A percentile compares a stretch with the other conserved stretches of the same genome.
Conservation (phyloP, 2,329 filamentous ascomycete species). For the Tolypocladium endophyticum region DNA sequence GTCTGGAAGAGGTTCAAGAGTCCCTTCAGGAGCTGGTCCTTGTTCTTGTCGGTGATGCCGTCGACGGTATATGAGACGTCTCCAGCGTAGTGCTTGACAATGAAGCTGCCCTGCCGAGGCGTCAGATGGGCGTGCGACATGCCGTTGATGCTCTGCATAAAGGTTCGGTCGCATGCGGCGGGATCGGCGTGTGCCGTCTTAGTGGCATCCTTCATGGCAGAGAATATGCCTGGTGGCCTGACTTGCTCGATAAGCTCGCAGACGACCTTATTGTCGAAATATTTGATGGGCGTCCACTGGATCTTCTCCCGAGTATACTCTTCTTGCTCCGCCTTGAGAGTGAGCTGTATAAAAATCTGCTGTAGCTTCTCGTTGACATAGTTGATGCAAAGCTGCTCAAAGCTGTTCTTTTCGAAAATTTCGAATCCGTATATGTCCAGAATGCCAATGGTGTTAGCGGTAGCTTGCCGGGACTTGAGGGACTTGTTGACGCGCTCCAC, state of each 20-base stretch:
- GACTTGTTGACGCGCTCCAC: conserved; percentile 86
- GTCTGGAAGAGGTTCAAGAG: conserved; percentile 76
- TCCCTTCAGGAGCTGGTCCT: conserved; percentile 92
- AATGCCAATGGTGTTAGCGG: conserved; percentile 85
- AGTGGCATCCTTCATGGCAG: conserved; percentile 92
- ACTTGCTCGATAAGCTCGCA: conserved; percentile 93
- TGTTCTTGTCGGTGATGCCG: conserved; percentile 99
- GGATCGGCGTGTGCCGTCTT: conserved; percentile 97
- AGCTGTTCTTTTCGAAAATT: conserved; percentile 98
- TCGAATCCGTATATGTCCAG: conserved; percentile 99
- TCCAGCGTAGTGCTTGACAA: conserved; percentile 97
- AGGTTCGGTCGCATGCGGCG: conserved; percentile 86
- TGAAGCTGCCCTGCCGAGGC: conserved; percentile 87
- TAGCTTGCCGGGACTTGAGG: conserved; percentile 63
- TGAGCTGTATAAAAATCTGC: conserved; percentile 98
- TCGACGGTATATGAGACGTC: conserved; percentile 92
- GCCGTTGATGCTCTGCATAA: conserved; percentile 85
- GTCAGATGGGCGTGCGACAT: conserved; percentile 88
- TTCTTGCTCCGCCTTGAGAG: conserved; percentile 91
- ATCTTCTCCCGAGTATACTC: conserved; percentile 95
- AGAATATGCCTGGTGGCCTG: conserved; percentile 84
- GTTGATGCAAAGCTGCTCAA: conserved; percentile 98
- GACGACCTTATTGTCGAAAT: conserved; percentile 99
- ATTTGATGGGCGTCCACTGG: conserved; percentile 97
- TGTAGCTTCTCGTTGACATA: conserved; percentile 99